Evolutionary conservation across 2,329 filamentous ascomycete genomes (phyloP), one percentile per base, ranked within the genome.

Genomic region (Pleomassaria siparia): DNA sequence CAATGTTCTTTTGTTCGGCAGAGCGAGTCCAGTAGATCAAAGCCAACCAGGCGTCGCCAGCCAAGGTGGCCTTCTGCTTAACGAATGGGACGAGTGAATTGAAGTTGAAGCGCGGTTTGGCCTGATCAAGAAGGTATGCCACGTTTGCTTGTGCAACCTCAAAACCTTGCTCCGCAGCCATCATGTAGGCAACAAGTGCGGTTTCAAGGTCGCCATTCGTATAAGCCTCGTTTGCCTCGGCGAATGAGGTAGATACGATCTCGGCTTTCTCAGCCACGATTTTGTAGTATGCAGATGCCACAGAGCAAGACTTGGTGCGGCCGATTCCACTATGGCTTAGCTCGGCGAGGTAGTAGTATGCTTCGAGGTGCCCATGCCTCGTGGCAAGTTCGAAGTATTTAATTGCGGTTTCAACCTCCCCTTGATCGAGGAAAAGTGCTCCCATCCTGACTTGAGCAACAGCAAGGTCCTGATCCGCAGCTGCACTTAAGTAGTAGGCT

Each of bases 11-110:
- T 67, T 99, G 95, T 56, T 90, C 88, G 2, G 94, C 91, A 9
- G 92, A 96, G 28, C 94, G 85, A 0, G 92, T 96, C 89, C 91
- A 99, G 73, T 96, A 94, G 28, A 95, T 86, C 41, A 99, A 79
- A 1, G 91, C 91, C 2, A 96, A 72, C 2, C 78, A 75, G 0
- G 83, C 76, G 64, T 87, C 83, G 41, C 76, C 75, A 18, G 85
- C 72, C 22, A 82, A 62, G 9, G 76, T 70, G 18, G 71, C 66
- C 48, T 75, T 72, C 43, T 67, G 65, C 49, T 63, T 67, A 51
- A 58, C 58, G 60, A 74, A 74, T 51, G 71, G 79, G 20, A 83
- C 69, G 3, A 85, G 61, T 52, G 83, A 77, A 11, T 75, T 70
- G 1, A 81, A 74, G 0, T 87, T 71, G 4, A 81, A 78, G 16